Percentiles rank a stretch among this genome's conserved stretches.
phyloP scores from a whole-genome alignment of 2,329 filamentous ascomycete genomes.

The Fonsecaea nubica region DNA sequence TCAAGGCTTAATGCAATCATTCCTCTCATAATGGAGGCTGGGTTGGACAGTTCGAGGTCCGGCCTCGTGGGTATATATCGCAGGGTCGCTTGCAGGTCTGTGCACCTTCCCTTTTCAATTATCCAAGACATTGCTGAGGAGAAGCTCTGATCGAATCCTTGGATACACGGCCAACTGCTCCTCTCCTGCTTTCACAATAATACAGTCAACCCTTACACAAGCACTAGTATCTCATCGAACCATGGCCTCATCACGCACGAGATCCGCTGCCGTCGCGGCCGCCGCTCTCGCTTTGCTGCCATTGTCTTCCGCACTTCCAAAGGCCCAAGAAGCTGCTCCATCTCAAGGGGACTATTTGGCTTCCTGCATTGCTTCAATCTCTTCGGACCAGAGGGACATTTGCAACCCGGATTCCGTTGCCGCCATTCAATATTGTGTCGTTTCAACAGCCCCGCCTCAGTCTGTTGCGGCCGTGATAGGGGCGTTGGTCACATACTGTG shows the following conservation, averaged over 20 bases:
- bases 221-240: not conserved
- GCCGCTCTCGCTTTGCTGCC: constrained; percentile 17
- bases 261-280: constrained; percentile 18
- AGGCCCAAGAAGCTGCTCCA: constrained; percentile 4
- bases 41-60: not conserved
- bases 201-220: not conserved
- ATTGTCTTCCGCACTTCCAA: constrained; percentile 13
- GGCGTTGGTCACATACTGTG: constrained; percentile 10
- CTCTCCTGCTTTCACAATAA: not conserved
- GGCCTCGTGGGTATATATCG: constrained; percentile 5
- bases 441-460: not conserved
- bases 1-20: not conserved
- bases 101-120: constrained; percentile 4
- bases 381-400: not conserved
- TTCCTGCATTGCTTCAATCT: not conserved
- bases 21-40: constrained; percentile 14
- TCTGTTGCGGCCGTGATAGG: constrained; percentile 6
- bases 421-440: constrained; percentile 11
- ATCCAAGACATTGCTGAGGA: constrained; percentile 8
- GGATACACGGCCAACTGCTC: not conserved
- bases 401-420: constrained; percentile 17
- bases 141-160: constrained; percentile 10
- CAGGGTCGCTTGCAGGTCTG: constrained; percentile 11
- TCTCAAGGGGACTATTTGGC: not conserved
- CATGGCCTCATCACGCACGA: constrained; percentile 23